These are phyloP conservation scores for Haberlea rhodopensis DNA, from an alignment of 257 asterid species.

Conservation along the genomic window DNA sequence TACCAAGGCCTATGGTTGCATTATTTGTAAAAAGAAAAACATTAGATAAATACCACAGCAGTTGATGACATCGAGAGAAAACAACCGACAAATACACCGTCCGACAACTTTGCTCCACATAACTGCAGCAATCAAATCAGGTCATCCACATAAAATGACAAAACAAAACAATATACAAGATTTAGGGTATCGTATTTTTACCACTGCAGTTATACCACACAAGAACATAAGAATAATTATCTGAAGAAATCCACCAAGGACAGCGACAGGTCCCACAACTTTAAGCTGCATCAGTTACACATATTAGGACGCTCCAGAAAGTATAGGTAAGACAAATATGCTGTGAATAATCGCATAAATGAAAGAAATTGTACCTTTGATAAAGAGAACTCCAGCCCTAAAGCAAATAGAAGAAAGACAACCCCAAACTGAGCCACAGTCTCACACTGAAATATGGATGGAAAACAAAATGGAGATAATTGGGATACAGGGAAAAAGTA, in stretches of 20 bases:
- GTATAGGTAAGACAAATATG: conserved; percentile 16
- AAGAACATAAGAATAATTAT: conserved; percentile 63
- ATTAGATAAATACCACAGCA: conserved; percentile 62
- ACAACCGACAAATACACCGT: conserved; percentile 90
- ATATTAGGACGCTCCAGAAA: conserved; percentile 28
- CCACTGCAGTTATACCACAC: conserved; percentile 72
- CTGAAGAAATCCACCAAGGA: conserved; percentile 90
- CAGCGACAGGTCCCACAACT: conserved; percentile 95
- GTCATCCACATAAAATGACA: conserved; percentile 17
- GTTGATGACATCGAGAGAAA: conserved; percentile 98
- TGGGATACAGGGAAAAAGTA: conserved; percentile 4
- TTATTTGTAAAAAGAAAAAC: conserved; percentile 3
- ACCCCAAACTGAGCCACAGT: conserved; percentile 98
- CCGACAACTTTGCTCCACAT: conserved; percentile 85
- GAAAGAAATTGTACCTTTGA: conserved; percentile 53
- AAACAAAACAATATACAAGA: conserved; percentile 8
- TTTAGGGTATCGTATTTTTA: conserved; percentile 34
- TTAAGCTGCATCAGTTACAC: conserved; percentile 59
- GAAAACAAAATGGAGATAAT: conserved; percentile 16
- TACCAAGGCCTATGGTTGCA: background rate
- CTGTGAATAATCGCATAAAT: conserved; percentile 2
- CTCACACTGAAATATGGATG: conserved; percentile 62
- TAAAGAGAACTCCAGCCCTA: conserved; percentile 92
- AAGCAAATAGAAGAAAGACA: conserved; percentile 91
- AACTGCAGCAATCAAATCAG: conserved; percentile 47